Conservation (phyloP, 139 green algal species). For the Zygnema cylindricum region DNA sequence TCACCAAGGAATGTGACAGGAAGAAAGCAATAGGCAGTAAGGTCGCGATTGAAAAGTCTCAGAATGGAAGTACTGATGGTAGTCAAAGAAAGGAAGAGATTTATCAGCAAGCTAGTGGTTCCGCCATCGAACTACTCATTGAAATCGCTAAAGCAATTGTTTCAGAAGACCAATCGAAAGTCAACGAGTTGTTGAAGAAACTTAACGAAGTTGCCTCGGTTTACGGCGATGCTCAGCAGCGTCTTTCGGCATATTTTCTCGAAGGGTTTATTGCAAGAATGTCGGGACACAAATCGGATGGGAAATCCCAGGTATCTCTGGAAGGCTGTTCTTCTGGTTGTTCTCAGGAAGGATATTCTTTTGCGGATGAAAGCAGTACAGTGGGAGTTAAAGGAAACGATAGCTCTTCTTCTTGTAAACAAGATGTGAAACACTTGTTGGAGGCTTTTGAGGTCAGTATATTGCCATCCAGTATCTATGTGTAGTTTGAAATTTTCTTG, state of each 20-base stretch:
- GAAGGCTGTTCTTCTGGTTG: no score
- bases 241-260: slow-evolving; percentile 41
- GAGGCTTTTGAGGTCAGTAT: slow-evolving; percentile 5
- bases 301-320: not conserved
- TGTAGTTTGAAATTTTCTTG: no score
- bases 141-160: slow-evolving; percentile 44
- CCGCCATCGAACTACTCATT: slow-evolving; percentile 25
- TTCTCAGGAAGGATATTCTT: no score
- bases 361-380: no score
- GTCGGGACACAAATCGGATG: not conserved
- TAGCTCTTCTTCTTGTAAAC: not conserved
- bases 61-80: not conserved
- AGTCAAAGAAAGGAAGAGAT: not conserved
- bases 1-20: not conserved
- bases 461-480: no score
- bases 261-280: slow-evolving; percentile 37
- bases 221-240: slow-evolving; percentile 27
- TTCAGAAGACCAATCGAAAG: not conserved
- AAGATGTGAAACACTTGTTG: not conserved
- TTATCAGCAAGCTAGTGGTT: not conserved
- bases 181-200: not conserved
- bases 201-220: slow-evolving; percentile 37
- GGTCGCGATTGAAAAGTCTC: not conserved
- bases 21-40: not conserved
- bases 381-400: no score